Conservation (phyloP, 1,284 basidiomycete genomes). For the Malassezia pachydermatis region DNA sequence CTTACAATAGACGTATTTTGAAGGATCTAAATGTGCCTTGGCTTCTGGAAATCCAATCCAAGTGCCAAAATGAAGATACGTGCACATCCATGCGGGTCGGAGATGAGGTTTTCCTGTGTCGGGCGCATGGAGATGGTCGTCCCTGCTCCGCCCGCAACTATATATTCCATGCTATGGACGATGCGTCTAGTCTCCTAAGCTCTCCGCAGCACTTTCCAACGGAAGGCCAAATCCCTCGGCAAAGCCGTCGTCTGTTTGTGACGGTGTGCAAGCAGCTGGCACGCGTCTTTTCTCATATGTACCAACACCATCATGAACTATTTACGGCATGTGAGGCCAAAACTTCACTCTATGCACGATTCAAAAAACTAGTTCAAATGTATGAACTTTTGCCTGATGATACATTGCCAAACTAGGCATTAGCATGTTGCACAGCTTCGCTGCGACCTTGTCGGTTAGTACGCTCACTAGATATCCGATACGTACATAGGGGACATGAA, state of each 20-base stretch:
- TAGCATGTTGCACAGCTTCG: constrained; percentile 7
- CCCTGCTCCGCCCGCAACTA: constrained; percentile 91
- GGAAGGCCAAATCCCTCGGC: constrained; percentile 54
- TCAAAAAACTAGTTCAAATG: constrained; percentile 67
- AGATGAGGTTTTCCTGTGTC: constrained; percentile 92
- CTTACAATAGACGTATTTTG: constrained; percentile 68
- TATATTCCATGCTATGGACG: constrained; percentile 86
- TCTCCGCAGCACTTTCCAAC: constrained; percentile 76
- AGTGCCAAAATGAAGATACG: constrained; percentile 56
- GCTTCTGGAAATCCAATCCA: constrained; percentile 70
- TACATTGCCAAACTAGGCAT: constrained; percentile 2
- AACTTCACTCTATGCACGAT: constrained; percentile 79
- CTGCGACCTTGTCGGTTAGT: constrained; percentile 7
- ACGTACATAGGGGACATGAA: constrained; percentile 33
- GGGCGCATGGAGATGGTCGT: constrained; percentile 59
- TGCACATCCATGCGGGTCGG: constrained; percentile 96
- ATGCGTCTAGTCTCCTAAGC: constrained; percentile 81
- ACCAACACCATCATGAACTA: constrained; percentile 63
- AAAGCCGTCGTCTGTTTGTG: constrained; percentile 75
- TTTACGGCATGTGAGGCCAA: constrained; percentile 84
- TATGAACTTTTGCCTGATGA: constrained; percentile 64
- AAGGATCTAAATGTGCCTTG: constrained; percentile 83
- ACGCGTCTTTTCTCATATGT: constrained; percentile 89
- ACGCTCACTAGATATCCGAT: not conserved
- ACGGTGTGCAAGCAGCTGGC: constrained; percentile 77